Conservation (phyloP, 768 basidiomycete genomes). For the Russula sp. region DNA sequence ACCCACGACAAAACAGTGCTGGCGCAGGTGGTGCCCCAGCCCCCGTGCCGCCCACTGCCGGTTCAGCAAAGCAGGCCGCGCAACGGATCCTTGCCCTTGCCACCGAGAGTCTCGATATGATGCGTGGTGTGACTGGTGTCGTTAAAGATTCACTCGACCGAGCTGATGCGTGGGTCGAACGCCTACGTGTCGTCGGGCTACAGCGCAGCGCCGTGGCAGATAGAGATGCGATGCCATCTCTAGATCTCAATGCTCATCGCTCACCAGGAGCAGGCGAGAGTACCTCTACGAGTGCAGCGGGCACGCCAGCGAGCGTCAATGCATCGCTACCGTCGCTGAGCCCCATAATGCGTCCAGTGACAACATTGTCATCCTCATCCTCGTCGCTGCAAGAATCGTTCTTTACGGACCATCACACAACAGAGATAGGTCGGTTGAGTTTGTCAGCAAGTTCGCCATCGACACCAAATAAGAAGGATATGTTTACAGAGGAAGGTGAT, state of each 20-base stretch:
- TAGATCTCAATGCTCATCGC: conserved; percentile 25
- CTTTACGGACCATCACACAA: conserved; percentile 23
- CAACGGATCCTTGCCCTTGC: conserved; percentile 80
- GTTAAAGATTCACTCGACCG: conserved; percentile 84
- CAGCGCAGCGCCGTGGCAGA: conserved; percentile 46
- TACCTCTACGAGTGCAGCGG: conserved; percentile 24
- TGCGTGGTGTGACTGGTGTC: conserved; percentile 82
- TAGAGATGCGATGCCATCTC: conserved; percentile 12
- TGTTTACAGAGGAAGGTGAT: conserved; percentile 31
- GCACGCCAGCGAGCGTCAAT: conserved; percentile 17
- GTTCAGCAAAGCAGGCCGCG: conserved; percentile 68
- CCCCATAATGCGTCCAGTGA: conserved; percentile 19
- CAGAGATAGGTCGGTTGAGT: conserved; percentile 26
- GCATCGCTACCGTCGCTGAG: conserved; percentile 24
- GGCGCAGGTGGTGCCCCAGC: conserved; percentile 31
- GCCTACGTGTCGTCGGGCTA: conserved; percentile 72
- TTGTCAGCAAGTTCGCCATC: conserved; percentile 17
- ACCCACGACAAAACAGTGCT: conserved; percentile 33
- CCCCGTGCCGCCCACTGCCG: conserved; percentile 41
- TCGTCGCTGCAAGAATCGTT: conserved; percentile 16
- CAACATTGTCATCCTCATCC: conserved; percentile 23
- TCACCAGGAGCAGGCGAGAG: conserved; percentile 23
- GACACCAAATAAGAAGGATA: conserved; percentile 30
- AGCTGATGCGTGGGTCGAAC: conserved; percentile 89
- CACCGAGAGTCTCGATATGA: conserved; percentile 91